phyloP scores from a whole-genome alignment of 2,329 filamentous ascomycete genomes.

The Alternaria atra region DNA sequence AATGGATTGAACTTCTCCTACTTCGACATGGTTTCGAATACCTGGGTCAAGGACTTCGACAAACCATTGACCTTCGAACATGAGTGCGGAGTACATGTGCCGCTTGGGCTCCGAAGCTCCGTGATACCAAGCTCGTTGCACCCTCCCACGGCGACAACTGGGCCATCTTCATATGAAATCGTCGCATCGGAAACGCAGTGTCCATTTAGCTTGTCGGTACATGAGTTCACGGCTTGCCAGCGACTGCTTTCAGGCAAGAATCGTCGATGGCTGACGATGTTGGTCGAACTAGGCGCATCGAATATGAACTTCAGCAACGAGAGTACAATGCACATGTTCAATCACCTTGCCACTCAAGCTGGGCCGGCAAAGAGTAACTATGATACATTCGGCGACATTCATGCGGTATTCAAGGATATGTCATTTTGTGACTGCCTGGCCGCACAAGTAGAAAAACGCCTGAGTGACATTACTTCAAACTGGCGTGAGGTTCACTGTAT shows the following conservation, averaged over 20 bases:
- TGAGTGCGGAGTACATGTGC: too few species aligned
- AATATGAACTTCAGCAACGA: slow-evolving; percentile 67
- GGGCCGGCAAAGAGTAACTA: slow-evolving; percentile 59
- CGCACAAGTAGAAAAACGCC: slow-evolving; percentile 55
- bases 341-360: slow-evolving; percentile 62
- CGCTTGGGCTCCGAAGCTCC: too few species aligned
- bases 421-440: slow-evolving; percentile 60
- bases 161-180: slow-evolving; percentile 63
- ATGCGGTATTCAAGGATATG: slow-evolving; percentile 59
- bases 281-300: slow-evolving; percentile 60
- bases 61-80: slow-evolving; percentile 52
- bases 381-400: slow-evolving; percentile 54
- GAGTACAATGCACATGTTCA: slow-evolving; percentile 59
- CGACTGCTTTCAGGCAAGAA: slow-evolving; percentile 55
- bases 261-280: slow-evolving; percentile 58
- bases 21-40: slow-evolving; percentile 52
- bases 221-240: slow-evolving; percentile 64
- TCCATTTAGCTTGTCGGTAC: slow-evolving; percentile 54
- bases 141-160: slow-evolving; percentile 25
- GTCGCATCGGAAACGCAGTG: slow-evolving; percentile 60
- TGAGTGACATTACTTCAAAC: slow-evolving; percentile 60
- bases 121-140: too few species aligned
- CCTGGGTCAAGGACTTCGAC: slow-evolving; percentile 52
- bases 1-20: slow-evolving; percentile 58
- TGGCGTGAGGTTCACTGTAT: slow-evolving; percentile 71